Evolutionary conservation across 2,329 filamentous ascomycete species (phyloP), one percentile per base, ranked within the genome.

Genomic region (Penicillium hesseltinei): DNA sequence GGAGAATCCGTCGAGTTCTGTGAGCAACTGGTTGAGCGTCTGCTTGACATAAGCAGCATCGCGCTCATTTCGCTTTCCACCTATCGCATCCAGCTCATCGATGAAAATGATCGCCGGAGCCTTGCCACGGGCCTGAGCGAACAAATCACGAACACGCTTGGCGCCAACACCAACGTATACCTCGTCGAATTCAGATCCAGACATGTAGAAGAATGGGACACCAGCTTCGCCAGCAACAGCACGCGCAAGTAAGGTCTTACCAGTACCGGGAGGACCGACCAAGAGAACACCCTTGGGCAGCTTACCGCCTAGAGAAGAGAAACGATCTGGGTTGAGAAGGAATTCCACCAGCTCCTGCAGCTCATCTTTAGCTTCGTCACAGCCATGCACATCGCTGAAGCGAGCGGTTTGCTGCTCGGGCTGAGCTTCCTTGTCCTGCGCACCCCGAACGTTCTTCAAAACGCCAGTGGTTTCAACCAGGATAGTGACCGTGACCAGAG

Each of bases 141-240:
- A 96, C n/a, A 96, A 84, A 61, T 97, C 94, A 58, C 94, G 91
- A 48, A 99, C 93, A 70, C 94, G 90, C 81, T 99, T 96, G 45
- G 92, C 92, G 71, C 92, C 92, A 53, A 99, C 94, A 71, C 94
- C 94, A 36, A 99, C 95, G 70, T 97, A 99, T 51, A 99, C 89
- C 76, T 99, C 94, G 70, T 99, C 94, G 71, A 99, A 99, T 74
- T 99, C 94, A 57, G 91, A 96, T 50, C 94, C 94, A 70, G 94
- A 99, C 93, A 99, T 97, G 83, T 97, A 99, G 82, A 97, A 99
- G 82, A 99, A 99, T 1, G 94, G 94, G 19, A 99, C 94, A 55
- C 93, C 94, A 53, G 94, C 92, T 79, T 99, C 94, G 51, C 94
- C 94, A 47, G 94, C 94, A 59, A 99, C 94, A 54, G 94, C 95